Conservation (phyloP, 2,329 filamentous ascomycete species). For the Cladosporium sp. region DNA sequence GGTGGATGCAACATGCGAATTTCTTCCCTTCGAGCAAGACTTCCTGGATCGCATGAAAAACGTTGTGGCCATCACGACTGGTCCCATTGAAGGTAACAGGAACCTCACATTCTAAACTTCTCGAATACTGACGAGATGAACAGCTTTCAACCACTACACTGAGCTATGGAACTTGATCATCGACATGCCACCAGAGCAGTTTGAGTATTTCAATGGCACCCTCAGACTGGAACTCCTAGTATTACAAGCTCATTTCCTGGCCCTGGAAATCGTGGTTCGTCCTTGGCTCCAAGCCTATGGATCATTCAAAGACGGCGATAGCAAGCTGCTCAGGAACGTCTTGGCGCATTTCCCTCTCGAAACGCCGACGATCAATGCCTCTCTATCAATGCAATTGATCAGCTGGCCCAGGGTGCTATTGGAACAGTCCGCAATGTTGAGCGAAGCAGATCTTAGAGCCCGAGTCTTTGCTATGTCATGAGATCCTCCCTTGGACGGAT, state of each 20-base stretch:
- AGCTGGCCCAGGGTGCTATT: neutral
- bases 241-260: constrained; percentile 4
- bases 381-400: neutral
- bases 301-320: neutral
- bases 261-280: constrained; percentile 1
- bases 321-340: neutral
- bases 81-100: constrained; percentile 1
- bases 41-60: constrained; percentile 1
- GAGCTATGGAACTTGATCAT: neutral
- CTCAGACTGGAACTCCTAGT: neutral
- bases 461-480: neutral
- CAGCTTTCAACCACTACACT: constrained; percentile 3
- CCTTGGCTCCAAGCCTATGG: neutral
- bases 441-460: neutral
- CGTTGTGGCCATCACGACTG: constrained; percentile 1
- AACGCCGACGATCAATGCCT: neutral
- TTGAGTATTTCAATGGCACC: constrained; percentile 1
- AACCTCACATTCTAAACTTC: neutral
- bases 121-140: neutral
- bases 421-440: neutral
- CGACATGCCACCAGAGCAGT: neutral
- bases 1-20: neutral
- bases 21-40: constrained; percentile 1
- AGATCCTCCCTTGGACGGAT: neutral
- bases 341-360: neutral